Conservation (phyloP, 2,329 filamentous ascomycete species). For the Cladosporium sp. region DNA sequence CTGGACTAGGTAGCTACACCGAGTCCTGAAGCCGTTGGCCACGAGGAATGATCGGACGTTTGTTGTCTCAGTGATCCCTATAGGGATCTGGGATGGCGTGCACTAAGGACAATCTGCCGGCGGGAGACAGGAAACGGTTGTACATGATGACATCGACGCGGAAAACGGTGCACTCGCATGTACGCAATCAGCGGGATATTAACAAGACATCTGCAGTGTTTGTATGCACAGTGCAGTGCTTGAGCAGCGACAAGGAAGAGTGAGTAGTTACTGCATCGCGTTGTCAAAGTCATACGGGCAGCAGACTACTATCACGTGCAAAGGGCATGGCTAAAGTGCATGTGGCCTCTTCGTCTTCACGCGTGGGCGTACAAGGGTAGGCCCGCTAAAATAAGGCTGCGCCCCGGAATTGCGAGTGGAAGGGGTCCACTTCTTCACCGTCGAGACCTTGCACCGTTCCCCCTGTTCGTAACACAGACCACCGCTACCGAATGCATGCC, state of each 20-base stretch:
- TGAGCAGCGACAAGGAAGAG: neutral
- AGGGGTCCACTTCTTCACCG: neutral
- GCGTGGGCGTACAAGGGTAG: neutral
- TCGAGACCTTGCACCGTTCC: neutral
- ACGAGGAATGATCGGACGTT: neutral
- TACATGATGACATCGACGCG: neutral
- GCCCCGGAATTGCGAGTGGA: neutral
- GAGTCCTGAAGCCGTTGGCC: neutral
- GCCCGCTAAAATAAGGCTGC: neutral
- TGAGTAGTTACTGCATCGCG: neutral
- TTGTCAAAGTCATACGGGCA: neutral
- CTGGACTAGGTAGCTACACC: neutral
- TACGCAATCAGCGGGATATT: neutral
- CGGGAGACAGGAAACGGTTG: neutral
- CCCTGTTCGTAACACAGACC: slow-evolving; percentile 9
- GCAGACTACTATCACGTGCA: neutral
- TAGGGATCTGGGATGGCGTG: neutral
- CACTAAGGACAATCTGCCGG: slow-evolving; percentile 4
- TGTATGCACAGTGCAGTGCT: neutral
- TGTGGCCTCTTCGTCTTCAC: neutral
- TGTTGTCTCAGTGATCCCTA: slow-evolving; percentile 1
- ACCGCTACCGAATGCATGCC: neutral
- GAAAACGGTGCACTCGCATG: neutral
- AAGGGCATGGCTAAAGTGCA: neutral
- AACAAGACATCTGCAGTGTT: neutral